Evolutionary conservation across 768 basidiomycete species (phyloP).

Genomic region (Coprinopsis strossmayeri): DNA sequence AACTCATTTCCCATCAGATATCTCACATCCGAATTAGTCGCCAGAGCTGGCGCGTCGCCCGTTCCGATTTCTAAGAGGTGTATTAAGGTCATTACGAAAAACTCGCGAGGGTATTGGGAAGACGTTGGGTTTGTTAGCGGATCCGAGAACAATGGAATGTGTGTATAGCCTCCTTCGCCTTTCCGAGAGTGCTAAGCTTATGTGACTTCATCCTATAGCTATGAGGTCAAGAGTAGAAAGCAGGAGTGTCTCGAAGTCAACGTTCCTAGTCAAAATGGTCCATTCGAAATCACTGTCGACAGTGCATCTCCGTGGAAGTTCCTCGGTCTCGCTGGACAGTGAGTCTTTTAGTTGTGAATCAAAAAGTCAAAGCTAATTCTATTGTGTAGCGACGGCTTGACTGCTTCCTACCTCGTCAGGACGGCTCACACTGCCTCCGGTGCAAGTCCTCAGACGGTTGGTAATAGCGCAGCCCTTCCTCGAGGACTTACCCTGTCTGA

Average conservation of each 20-base stretch:
- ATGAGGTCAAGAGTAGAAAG: not conserved
- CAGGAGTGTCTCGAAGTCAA: not conserved
- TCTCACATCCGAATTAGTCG: not conserved
- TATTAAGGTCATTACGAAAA: slow-evolving; percentile 7
- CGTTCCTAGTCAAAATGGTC: not conserved
- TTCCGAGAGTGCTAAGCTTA: not conserved
- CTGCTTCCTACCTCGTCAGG: slow-evolving; percentile 3
- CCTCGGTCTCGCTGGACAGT: slow-evolving; percentile 6
- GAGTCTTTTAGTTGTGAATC: not conserved
- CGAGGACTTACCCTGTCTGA: not conserved
- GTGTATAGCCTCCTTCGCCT: not conserved
- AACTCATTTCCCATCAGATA: not conserved
- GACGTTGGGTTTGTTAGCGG: not conserved
- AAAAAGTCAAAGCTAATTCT: not conserved
- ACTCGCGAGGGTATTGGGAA: not conserved
- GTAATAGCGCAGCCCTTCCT: not conserved
- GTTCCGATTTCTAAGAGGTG: not conserved
- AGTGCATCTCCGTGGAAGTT: not conserved
- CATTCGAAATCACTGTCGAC: slow-evolving; percentile 6
- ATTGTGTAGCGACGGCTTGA: not conserved
- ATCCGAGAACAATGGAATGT: not conserved
- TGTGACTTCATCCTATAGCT: not conserved
- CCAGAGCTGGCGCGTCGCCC: not conserved
- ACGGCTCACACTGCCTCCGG: not conserved
- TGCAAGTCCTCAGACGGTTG: not conserved